Percentiles rank a stretch among this genome's conserved stretches.
Evolutionary conservation across 768 basidiomycete genomes (phyloP).

Genomic region (Phaeotremella skinneri): DNA sequence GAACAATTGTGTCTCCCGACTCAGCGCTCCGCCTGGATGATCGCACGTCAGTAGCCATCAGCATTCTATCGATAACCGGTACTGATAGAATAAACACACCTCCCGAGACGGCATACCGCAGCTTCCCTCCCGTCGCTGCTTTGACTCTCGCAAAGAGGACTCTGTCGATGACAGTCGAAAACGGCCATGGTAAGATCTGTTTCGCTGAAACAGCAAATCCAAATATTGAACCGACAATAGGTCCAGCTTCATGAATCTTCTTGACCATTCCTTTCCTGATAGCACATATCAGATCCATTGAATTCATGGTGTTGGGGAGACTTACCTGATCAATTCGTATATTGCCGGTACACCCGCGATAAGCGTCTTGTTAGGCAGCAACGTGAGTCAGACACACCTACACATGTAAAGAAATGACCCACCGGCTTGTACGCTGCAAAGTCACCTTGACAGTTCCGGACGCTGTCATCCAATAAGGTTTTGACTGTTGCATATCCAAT

Average conservation of each 20-base stretch:
- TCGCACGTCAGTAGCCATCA: not conserved
- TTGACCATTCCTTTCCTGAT: conserved; percentile 48
- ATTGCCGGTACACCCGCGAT: conserved; percentile 49
- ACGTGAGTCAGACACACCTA: not conserved
- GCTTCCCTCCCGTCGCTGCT: conserved; percentile 45
- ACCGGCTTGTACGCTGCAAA: conserved; percentile 44
- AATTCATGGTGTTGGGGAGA: not conserved
- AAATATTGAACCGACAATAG: conserved; percentile 40
- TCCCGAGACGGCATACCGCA: conserved; percentile 47
- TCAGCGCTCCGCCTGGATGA: conserved; percentile 26
- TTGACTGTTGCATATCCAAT: conserved; percentile 49
- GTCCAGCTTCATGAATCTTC: conserved; percentile 45
- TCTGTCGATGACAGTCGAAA: conserved; percentile 39
- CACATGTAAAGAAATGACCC: conserved; percentile 2
- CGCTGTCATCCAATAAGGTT: conserved; percentile 50
- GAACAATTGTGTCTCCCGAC: conserved; percentile 46
- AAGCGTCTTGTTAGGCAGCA: conserved; percentile 28
- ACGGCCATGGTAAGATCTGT: conserved; percentile 43
- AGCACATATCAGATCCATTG: not conserved
- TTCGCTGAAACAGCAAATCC: conserved; percentile 43
- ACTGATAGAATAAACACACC: conserved; percentile 17
- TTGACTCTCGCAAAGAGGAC: conserved; percentile 48
- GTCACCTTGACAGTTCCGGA: conserved; percentile 49
- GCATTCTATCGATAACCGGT: not conserved
- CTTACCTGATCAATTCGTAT: conserved; percentile 38